Evolutionary conservation across 148 eudicot species (phyloP).

Genomic region (Heliamphora exappendiculata): DNA sequence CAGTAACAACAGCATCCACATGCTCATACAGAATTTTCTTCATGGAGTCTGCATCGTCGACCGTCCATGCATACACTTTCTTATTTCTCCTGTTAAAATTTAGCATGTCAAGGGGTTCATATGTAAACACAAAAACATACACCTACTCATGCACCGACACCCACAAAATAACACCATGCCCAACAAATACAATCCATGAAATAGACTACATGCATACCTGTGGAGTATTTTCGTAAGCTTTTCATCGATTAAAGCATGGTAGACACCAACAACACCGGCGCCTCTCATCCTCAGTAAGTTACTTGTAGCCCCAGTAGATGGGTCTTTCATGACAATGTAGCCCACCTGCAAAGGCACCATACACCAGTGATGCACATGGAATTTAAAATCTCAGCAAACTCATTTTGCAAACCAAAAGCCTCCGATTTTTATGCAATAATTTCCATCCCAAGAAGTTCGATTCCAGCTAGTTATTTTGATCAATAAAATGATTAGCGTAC

Average conservation of each 20-base stretch:
- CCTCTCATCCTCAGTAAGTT: slow-evolving; percentile 64
- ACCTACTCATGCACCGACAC: not conserved
- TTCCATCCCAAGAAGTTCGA: not conserved
- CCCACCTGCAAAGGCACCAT: slow-evolving; percentile 67
- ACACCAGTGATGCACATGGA: not conserved
- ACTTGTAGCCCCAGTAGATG: slow-evolving; percentile 48
- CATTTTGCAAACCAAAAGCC: not conserved
- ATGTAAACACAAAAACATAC: not conserved
- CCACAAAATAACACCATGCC: not conserved
- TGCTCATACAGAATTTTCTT: slow-evolving; percentile 50
- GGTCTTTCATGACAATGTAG: slow-evolving; percentile 79
- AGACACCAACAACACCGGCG: slow-evolving; percentile 75
- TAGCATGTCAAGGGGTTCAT: not conserved
- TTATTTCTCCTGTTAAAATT: slow-evolving; percentile 59
- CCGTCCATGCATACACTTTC: slow-evolving; percentile 95
- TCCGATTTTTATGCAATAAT: slow-evolving; percentile 1
- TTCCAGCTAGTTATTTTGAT: not conserved
- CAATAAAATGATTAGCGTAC: not conserved
- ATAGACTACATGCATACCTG: slow-evolving; percentile 34
- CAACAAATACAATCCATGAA: not conserved
- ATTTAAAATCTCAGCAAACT: not conserved
- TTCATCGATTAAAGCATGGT: slow-evolving; percentile 73
- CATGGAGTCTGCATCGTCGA: slow-evolving; percentile 71
- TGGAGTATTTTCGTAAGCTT: slow-evolving; percentile 58
- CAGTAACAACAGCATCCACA: slow-evolving; percentile 78